Conservation (phyloP, 2,329 filamentous ascomycete species). For the Claviceps quebecensis region DNA sequence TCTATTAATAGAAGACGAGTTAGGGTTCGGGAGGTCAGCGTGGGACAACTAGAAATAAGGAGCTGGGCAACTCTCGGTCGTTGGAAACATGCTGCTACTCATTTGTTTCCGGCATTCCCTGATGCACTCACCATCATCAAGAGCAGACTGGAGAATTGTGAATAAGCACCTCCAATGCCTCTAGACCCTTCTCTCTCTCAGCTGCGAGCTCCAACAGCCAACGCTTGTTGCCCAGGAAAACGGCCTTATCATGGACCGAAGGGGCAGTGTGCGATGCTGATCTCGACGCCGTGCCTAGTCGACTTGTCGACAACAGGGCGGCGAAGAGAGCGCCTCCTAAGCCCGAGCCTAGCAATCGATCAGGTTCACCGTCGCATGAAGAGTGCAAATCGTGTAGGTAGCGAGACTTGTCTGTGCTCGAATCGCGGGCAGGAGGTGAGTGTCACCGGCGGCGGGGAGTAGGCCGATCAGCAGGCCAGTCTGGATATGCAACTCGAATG, state of each 20-base stretch:
- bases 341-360: constrained; percentile 12
- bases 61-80: not conserved
- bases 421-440: not conserved
- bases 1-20: constrained; percentile 22
- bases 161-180: constrained; percentile 20
- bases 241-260: constrained; percentile 16
- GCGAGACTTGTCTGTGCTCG: not conserved
- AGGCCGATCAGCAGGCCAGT: not conserved
- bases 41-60: not conserved
- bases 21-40: not conserved
- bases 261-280: constrained; percentile 12
- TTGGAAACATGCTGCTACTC: not conserved
- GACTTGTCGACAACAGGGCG: constrained; percentile 12
- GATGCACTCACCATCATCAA: constrained; percentile 35
- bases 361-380: constrained; percentile 21
- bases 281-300: constrained; percentile 10
- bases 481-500: not conserved
- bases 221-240: not conserved
- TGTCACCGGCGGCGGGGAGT: not conserved
- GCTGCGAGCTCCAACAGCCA: constrained; percentile 13
- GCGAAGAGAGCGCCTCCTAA: constrained; percentile 19
- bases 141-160: constrained; percentile 21
- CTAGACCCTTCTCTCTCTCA: constrained; percentile 12
- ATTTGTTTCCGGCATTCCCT: not conserved
- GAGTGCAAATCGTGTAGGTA: not conserved